Percentiles rank a stretch among this genome's conserved stretches.
phyloP scores from a whole-genome alignment of 371 early-diverging fungal species.

The Mucor irregularis region DNA sequence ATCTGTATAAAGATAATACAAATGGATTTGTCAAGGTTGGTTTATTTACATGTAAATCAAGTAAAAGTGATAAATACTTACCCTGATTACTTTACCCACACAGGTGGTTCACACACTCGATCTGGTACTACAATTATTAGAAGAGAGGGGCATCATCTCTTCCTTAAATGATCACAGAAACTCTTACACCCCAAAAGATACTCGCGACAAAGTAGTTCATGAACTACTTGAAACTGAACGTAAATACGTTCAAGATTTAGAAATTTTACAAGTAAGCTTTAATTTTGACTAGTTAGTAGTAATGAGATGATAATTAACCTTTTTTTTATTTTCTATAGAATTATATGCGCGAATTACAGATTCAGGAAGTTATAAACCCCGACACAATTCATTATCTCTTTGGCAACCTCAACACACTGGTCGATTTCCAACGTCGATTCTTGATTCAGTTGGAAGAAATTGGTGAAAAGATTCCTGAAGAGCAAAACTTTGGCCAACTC shows the following conservation, averaged over 20 bases:
- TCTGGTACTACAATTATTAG: conserved; percentile 66
- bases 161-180: conserved; percentile 46
- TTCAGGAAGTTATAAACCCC: conserved; percentile 63
- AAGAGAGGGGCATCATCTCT: conserved; percentile 65
- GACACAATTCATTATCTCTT: conserved; percentile 81
- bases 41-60: background rate
- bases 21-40: conserved; percentile 93
- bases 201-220: conserved; percentile 82
- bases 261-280: conserved; percentile 42
- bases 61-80: background rate
- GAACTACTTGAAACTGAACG: conserved; percentile 95
- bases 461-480: conserved; percentile 66
- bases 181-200: conserved; percentile 68
- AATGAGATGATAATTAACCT: no score
- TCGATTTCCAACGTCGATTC: conserved; percentile 97
- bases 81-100: background rate
- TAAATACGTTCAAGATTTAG: conserved; percentile 88
- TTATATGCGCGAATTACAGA: conserved; percentile 59
- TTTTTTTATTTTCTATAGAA: conserved; percentile 23
- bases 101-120: conserved; percentile 69
- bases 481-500: conserved; percentile 88
- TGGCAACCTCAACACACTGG: conserved; percentile 87
- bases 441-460: conserved; percentile 89
- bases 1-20: conserved; percentile 92
- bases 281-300: no score